Percentiles rank a stretch among this genome's conserved stretches.
These are phyloP conservation scores for Oxytropis ochrocephala DNA, from an alignment of 306 rosid species.

Conservation along the genomic window DNA sequence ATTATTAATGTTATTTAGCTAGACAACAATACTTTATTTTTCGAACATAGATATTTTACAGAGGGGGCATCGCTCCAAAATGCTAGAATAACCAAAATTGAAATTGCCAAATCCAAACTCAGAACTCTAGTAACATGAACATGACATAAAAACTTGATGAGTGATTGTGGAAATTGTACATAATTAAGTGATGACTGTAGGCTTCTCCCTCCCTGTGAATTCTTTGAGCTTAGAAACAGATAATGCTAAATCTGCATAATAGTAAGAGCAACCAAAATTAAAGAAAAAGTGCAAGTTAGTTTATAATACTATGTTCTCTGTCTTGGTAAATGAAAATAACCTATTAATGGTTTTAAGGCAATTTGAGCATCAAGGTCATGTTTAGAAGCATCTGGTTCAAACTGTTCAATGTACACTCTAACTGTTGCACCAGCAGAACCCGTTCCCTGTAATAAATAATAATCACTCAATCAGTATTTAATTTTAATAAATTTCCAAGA, in stretches of 20 bases:
- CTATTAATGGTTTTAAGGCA: constrained; percentile 84
- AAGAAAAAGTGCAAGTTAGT: background rate
- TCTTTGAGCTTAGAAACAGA: constrained; percentile 80
- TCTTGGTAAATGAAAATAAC: constrained; percentile 26
- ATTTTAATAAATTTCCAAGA: constrained; percentile 2
- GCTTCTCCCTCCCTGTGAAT: constrained; percentile 88
- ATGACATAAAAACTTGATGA: background rate
- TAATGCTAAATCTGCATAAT: constrained; percentile 71
- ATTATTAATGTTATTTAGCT: background rate
- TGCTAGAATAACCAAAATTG: constrained; percentile 8
- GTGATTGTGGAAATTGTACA: constrained; percentile 18
- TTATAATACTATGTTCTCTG: background rate
- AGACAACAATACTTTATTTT: background rate
- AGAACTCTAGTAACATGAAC: constrained; percentile 21
- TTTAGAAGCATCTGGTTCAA: constrained; percentile 68
- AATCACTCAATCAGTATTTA: background rate
- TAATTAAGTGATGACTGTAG: constrained; percentile 85
- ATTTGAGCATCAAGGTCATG: constrained; percentile 83
- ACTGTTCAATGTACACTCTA: constrained; percentile 88
- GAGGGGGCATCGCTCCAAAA: constrained; percentile 1
- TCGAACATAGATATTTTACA: constrained; percentile 18
- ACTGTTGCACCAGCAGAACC: constrained; percentile 98
- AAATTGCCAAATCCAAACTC: constrained; percentile 6
- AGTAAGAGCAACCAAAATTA: constrained; percentile 1
- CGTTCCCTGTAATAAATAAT: constrained; percentile 58